phyloP scores from a whole-genome alignment of 768 basidiomycete species.

The Calocera viscosa region DNA sequence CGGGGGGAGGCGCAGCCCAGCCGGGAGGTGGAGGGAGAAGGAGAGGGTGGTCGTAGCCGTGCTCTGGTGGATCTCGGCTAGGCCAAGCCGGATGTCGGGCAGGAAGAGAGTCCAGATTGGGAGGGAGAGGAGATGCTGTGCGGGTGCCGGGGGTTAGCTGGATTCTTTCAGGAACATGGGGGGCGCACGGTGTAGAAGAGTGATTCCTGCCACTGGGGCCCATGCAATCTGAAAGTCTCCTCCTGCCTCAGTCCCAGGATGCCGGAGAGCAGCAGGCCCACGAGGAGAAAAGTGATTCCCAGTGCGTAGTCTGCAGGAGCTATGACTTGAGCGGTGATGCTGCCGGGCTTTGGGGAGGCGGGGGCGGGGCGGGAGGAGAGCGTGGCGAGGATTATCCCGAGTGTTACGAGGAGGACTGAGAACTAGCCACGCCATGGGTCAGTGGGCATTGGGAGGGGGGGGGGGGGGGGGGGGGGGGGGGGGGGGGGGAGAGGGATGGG shows the following conservation, averaged over 20 bases:
- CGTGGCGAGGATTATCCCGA: conserved; percentile 61
- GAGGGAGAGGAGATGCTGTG: conserved; percentile 71
- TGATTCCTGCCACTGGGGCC: conserved; percentile 70
- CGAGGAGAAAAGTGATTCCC: conserved; percentile 57
- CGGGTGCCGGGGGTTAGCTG: background rate
- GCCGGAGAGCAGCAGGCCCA: conserved; percentile 55
- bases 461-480: background rate
- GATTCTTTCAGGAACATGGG: background rate
- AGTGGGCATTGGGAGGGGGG: background rate
- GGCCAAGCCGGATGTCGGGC: conserved; percentile 25
- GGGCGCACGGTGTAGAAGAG: conserved; percentile 65
- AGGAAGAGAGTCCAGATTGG: conserved; percentile 57
- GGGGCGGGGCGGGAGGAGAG: conserved; percentile 41
- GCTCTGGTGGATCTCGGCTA: background rate
- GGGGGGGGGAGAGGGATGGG: conserved; percentile 5
- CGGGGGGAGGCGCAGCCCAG: too few species aligned
- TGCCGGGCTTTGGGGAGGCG: conserved; percentile 24
- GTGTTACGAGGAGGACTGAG: conserved; percentile 53
- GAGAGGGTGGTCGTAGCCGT: conserved; percentile 42
- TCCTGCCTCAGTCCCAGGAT: conserved; percentile 65
- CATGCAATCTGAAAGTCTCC: conserved; percentile 56
- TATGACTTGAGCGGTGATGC: background rate
- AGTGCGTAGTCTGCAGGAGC: conserved; percentile 33
- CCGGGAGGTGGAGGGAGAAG: conserved; percentile 33
- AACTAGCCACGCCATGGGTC: too few species aligned